Evolutionary conservation across 1,139 yeast species (phyloP), one percentile per base, ranked within the genome.

Genomic region (Pichia sp.): DNA sequence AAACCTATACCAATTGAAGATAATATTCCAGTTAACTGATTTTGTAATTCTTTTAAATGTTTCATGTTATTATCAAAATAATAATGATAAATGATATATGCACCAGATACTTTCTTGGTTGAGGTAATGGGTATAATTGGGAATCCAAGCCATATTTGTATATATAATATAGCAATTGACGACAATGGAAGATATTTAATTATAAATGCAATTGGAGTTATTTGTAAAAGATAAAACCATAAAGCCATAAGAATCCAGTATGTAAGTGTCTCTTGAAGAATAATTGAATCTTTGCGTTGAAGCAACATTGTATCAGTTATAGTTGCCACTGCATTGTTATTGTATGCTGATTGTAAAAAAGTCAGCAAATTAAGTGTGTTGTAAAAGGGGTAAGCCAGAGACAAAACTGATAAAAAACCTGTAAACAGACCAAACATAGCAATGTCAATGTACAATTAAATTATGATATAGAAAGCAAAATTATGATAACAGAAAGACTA

Each of bases 221-320:
- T 70, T 47, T 48, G 63, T 10, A 55, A 55, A 69, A 78, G 18
- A 62, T 56, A 27, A 63, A 58, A n/a, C 63, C 70, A 58, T 7
- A 70, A 53, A 1, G 76, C 70, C 43, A 68, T 63, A 1, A 78
- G 73, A 25, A 78, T 65, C 87, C 87, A 81, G 58, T 79, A 81
- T 26, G 76, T 68, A 34, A 77, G 63, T 80, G 84, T 78, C 58
- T 57, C 59, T 40, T 57, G 53, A n/a, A 57, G 40, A 7, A 45
- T 48, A 6, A 47, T 39, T 18, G 48, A 37, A n/a, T 44, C 44
- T 29, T 39, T 32, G 5, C 34, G 32, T 27, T 26, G 37, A 10
- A 47, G 34, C 27, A 49, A 45, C 1, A 44, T 39, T 1, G 53
- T 48, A 9, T 50, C 51, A 8, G 53, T 50, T 30, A 50, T 44